Evolutionary conservation across 2,329 filamentous ascomycete genomes (phyloP), one percentile per base, ranked within the genome.

Genomic region (Paracorniculantispora psalliotae): DNA sequence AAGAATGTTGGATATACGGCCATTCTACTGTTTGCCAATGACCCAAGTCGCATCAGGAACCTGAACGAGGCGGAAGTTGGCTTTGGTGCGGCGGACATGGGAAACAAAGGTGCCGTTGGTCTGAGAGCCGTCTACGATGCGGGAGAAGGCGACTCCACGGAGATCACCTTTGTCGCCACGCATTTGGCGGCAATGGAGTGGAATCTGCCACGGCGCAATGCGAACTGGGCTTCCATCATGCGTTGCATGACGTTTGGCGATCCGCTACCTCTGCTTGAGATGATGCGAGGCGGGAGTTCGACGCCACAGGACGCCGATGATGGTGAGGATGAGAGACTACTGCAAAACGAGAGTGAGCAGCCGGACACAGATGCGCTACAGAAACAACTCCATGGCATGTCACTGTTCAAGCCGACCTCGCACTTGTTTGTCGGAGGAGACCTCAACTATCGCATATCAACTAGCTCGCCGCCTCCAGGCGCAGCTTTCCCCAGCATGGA

Each of bases 31-130:
- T 96, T 96, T 70, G 89, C 87, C 21, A 85, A 85, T 59, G 80
- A 87, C 44, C 78, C 82, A 0, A 73, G 80, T 9, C 78, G 81
- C 25, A 77, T 97, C 54, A 76, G 77, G 56, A 78, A 83, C 67
- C 76, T 94, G n/a, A 83, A 91, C 63, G 86, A 84, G n/a, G 91
- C 89, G 2, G 90, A 89, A 56, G 88, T 92, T 2, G 92, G 94
- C 0, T 89, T 97, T 51, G 94, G 94, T 0, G 73, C 92, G 1
- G 87, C 86, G 60, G 88, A 93, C 52, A 94, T 96, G 88, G 94
- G 92, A 17, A 97, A 97, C 73, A 99, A 99, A 74, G 94, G 93
- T 30, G 93, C 92, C 3, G 89, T 96, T 0, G 94, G 89, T 0
- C 79, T 93, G 61, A 81, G 92, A 35, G 73, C 94, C 46, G 80